Base-by-base conservation (phyloP, 805 yeast genomes). In the Sugiyamaella smithiae region DNA sequence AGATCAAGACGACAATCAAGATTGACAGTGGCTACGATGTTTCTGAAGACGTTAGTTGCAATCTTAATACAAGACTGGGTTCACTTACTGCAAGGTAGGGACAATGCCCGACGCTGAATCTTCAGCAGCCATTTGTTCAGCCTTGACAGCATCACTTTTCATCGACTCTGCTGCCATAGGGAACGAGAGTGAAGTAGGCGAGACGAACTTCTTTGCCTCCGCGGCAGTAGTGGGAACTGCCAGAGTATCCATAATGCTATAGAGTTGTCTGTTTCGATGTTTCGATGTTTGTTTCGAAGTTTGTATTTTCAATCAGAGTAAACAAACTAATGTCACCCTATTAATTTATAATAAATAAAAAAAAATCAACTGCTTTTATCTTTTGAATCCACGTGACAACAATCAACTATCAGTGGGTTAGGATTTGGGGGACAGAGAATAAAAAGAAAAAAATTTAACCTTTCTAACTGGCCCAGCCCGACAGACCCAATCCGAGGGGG, bases 11-110 rank as follows among this genome's bases (percentile, higher is more conserved):
- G 83, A 69, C 99, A 93, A 57, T 93, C 98, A 66, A 93, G 76
- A 65, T 93, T 91, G 51, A 93, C 99, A 0, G 99, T 93, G 29
- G 99, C 99, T 43, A 93, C 99, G 48, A 93, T 93, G 73, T 93
- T 93, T 66, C 88, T 95, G 22, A 8, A 37, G n/a, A 17, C 17
- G 33, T 25, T 29, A 38, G 23, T 20, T 11, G 9, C n/a, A 25
- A 24, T 22, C 25, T 12, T 5, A 22, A 40, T 14, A 17, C 43
- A 43, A 2, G 11, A 42, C 38, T 16, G 28, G 17, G 17, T 8
- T 11, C 24, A 43, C 62, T 41, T 57, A 58, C 61, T 71, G 76
- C 57, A 85, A 70, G 0, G 98, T 91, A 40, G 99, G 99, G 5
- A 93, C 96, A 47, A 93, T 91, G 37, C 99, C 99, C 0, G 97